phyloP scores from a whole-genome alignment of 2,329 filamentous ascomycete species.

The Aspergillus sp. region DNA sequence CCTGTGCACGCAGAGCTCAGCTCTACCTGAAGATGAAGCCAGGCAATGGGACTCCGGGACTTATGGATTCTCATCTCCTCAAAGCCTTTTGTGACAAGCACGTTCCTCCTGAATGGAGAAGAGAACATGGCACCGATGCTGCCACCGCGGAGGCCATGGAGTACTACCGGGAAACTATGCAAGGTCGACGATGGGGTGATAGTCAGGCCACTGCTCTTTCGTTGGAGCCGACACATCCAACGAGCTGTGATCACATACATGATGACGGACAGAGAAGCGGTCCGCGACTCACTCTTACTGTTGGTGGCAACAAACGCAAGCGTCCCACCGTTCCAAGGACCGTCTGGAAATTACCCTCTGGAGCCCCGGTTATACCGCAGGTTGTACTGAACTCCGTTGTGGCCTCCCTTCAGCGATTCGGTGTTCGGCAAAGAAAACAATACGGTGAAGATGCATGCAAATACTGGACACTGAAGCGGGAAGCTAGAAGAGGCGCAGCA shows the following conservation, averaged over 20 bases:
- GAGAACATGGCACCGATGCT: constrained; percentile 73
- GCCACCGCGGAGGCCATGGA: constrained; percentile 77
- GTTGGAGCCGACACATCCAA: constrained; percentile 64
- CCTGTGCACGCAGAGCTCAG: constrained; percentile 79
- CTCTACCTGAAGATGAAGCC: constrained; percentile 97
- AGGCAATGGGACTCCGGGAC: constrained; percentile 67
- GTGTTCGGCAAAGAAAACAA: constrained; percentile 79
- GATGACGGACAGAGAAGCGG: constrained; percentile 34
- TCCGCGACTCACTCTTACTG: constrained; percentile 49
- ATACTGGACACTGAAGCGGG: constrained; percentile 96
- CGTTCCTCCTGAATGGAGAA: constrained; percentile 79
- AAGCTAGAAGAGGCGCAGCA: constrained; percentile 83
- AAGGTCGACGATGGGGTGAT: constrained; percentile 83
- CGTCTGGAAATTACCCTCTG: constrained; percentile 87
- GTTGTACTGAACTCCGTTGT: constrained; percentile 83
- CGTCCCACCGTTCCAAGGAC: constrained; percentile 52
- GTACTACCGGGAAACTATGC: constrained; percentile 86
- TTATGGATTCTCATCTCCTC: constrained; percentile 72
- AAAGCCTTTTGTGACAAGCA: constrained; percentile 97
- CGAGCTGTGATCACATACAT: constrained; percentile 47
- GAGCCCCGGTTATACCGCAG: constrained; percentile 87
- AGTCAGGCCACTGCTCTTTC: constrained; percentile 77
- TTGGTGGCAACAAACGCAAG: constrained; percentile 54
- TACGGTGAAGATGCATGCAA: constrained; percentile 89
- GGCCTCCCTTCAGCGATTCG: constrained; percentile 72